Base-by-base conservation (phyloP, 768 basidiomycete species). In the Termitomyces sp. region DNA sequence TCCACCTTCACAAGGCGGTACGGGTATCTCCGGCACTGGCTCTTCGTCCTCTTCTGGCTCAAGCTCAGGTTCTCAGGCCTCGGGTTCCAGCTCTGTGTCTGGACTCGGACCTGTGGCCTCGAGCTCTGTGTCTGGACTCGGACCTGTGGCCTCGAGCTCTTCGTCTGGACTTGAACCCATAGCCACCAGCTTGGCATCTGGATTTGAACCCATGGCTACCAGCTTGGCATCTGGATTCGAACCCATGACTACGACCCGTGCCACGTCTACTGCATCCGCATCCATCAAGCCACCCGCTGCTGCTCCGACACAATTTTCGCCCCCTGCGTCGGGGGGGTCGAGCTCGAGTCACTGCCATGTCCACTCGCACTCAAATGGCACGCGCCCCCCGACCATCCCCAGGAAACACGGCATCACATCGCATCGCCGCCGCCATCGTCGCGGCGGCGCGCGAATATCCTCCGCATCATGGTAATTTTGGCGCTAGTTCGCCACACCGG, bases 1-100 rank as follows among this genome's bases (percentile, higher is more conserved):
- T n/a, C 64, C 64, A 7, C 55, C 64, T 8, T 40, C 61, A 22
- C 26, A 48, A 2, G 61, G 58, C 1, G 51, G 60, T 14, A 30
- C 55, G 1, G 51, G 57, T 14, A 30, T 50, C 7, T 3, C 18
- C 26, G 24, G 9, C 52, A 14, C n/a, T 16, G 40, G 27, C 14
- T 32, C 24, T n/a, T 8, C 53, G 16, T n/a, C 45, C 4, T 44
- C 53, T 33, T 39, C 58, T 3, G 40, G 30, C 22, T 43, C 42
- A 22, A 26, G 49, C 22, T 24, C 50, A 6, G 26, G 26, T 20
- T 27, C 36, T 26, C 24, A 36, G 33, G 14, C 22, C 10, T 44
- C 43, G 14, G 24, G 26, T 27, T 18, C 53, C 14, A 53, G 52
- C 5, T 20, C 52, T 33, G 26, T 30, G 8, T 18, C 16, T 4